phyloP scores from a whole-genome alignment of 169 alveolate genomes.

The Theileria parva region DNA sequence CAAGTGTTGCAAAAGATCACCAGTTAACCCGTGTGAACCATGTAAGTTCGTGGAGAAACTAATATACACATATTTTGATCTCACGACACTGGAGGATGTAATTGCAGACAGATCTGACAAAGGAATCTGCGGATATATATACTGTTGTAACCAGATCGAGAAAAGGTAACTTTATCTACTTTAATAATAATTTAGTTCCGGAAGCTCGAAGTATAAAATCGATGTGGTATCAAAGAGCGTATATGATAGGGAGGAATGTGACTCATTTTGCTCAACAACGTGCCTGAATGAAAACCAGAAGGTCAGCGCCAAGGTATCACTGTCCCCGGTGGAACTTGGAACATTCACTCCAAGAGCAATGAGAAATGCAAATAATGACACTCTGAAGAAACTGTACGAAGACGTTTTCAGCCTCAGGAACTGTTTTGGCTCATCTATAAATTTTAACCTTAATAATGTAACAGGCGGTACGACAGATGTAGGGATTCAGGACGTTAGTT shows the following conservation, averaged over 20 bases:
- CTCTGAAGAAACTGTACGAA: constrained; percentile 9
- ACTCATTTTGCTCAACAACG: constrained; percentile 52
- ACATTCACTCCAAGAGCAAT: constrained; percentile 60
- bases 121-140: constrained; percentile 50
- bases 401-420: constrained; percentile 9
- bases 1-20: constrained; percentile 21
- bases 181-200: neutral
- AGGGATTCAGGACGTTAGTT: too few relatives aligned
- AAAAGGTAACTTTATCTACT: neutral
- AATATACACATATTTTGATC: constrained; percentile 45
- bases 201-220: constrained; percentile 46
- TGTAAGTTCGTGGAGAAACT: constrained; percentile 37
- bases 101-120: neutral
- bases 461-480: neutral
- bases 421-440: neutral
- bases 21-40: constrained; percentile 40
- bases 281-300: constrained; percentile 41
- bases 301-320: constrained; percentile 21
- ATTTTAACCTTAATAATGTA: neutral
- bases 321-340: constrained; percentile 62
- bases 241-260: constrained; percentile 42
- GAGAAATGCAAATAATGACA: constrained; percentile 24
- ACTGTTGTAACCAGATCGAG: constrained; percentile 30
- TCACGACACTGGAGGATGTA: constrained; percentile 61
- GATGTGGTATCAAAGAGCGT: constrained; percentile 37